Conservation (phyloP, 202 grass and related monocot genomes). For the Saccharum hybrid region DNA sequence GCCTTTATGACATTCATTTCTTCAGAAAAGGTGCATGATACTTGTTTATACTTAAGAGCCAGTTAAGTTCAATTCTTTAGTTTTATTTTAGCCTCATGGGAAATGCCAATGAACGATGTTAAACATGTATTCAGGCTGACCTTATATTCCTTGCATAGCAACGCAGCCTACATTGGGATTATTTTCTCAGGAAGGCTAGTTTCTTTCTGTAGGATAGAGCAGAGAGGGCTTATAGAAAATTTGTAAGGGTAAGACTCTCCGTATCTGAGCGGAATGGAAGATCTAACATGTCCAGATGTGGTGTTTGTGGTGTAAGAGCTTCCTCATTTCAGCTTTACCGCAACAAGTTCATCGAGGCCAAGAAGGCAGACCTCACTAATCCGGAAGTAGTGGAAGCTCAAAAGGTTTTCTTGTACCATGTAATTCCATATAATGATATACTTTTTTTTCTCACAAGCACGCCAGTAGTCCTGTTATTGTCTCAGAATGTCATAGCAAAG, state of each 20-base stretch:
- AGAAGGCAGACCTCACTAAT: conserved; percentile 47
- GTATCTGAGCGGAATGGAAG: conserved; percentile 55
- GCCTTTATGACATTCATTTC: neutral
- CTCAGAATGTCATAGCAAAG: neutral
- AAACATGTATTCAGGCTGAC: neutral
- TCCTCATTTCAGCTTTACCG: conserved; percentile 68
- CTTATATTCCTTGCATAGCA: conserved; percentile 12
- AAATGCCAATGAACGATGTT: neutral
- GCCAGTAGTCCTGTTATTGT: neutral
- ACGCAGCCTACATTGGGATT: neutral
- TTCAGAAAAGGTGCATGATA: neutral
- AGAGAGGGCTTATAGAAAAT: conserved; percentile 78
- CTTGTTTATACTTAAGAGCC: neutral
- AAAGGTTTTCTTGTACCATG: conserved; percentile 55
- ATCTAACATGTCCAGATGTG: conserved; percentile 71
- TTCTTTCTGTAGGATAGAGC: conserved; percentile 69
- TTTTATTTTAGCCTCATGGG: neutral
- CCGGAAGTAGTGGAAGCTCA: conserved; percentile 62
- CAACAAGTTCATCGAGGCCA: conserved; percentile 60
- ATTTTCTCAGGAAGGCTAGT: conserved; percentile 32
- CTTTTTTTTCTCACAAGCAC: conserved; percentile 2
- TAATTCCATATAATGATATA: neutral
- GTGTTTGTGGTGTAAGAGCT: conserved; percentile 75
- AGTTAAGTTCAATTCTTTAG: neutral
- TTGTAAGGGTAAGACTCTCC: conserved; percentile 63